Conservation (phyloP, 2,329 filamentous ascomycete genomes). For the Tolypocladium album region DNA sequence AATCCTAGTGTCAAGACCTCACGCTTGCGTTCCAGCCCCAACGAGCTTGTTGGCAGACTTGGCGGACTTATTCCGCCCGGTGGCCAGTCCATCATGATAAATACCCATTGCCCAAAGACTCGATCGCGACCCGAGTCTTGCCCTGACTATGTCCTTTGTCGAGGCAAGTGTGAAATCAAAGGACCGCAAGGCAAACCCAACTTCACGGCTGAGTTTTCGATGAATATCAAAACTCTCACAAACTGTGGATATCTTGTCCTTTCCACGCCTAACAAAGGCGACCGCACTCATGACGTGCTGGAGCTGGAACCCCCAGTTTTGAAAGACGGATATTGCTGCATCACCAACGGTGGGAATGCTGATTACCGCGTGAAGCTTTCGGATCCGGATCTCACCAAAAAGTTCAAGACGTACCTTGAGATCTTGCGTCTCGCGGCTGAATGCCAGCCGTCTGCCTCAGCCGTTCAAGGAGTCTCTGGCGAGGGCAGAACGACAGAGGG, state of each 20-base stretch:
- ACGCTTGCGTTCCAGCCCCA: neutral
- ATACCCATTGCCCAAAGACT: neutral
- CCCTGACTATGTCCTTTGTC: slow-evolving; percentile 7
- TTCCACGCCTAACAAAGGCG: slow-evolving; percentile 2
- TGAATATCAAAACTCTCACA: slow-evolving; percentile 7
- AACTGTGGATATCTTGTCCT: slow-evolving; percentile 11
- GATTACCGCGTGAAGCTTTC: slow-evolving; percentile 11
- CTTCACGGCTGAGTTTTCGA: slow-evolving; percentile 5
- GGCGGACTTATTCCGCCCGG: slow-evolving; percentile 1
- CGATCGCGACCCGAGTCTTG: neutral
- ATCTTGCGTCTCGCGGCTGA: slow-evolving; percentile 5
- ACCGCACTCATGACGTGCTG: slow-evolving; percentile 9
- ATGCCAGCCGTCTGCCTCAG: neutral
- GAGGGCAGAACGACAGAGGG: neutral
- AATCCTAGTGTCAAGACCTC: neutral
- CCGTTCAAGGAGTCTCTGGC: neutral
- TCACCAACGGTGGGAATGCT: slow-evolving; percentile 2
- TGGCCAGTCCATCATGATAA: neutral
- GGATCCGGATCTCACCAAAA: slow-evolving; percentile 3
- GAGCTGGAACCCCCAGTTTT: slow-evolving; percentile 9
- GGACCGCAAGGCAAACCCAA: slow-evolving; percentile 1
- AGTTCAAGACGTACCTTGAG: slow-evolving; percentile 7
- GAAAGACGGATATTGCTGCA: slow-evolving; percentile 10
- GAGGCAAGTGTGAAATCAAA: slow-evolving; percentile 8
- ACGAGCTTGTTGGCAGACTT: neutral